Base-by-base conservation (phyloP, 2,329 filamentous ascomycete species). In the Dothidotthia symphoricarpi region DNA sequence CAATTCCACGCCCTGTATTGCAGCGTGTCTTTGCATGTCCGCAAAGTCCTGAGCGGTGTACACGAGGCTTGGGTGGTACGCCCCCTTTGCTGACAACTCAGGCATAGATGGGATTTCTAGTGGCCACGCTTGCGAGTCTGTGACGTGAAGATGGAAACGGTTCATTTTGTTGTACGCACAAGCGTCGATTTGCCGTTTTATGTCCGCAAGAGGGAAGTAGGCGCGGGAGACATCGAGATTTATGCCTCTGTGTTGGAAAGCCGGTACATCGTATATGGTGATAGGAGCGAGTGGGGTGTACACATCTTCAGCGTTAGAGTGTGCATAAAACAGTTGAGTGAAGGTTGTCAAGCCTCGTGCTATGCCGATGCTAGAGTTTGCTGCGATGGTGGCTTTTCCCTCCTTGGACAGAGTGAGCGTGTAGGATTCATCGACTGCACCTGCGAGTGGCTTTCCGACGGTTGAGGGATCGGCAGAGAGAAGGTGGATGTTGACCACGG, bases 81-180 rank as follows among this genome's bases (percentile, higher is more conserved):
- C 83, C 24, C 88, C 88, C 62, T 87, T 83, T 35, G 74, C 67
- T 3, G 87, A 75, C 2, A 95, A 73, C 41, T 83, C 77, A 3
- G 88, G 85, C 45, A 95, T 68, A 2, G 84, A 68, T 1, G 86
- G 85, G 33, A 95, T 83, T 51, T 88, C 86, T 16, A 95, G 72
- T 0, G 88, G 88, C 85, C 88, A 94, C 3, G 86, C 86, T 66
- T 94, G 88, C 12, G 84, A 82, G 65, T 94, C 88, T 4, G 86
- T 93, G 40, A 84, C 75, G 70, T 94, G 88, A 36, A 91, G 72
- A 66, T 93, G 88, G 39, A 94, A 75, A 5, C 82, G 76, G 68
- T 93, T 93, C 73, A 93, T 77, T 71, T 94, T 93, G 71, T 83
- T 88, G 77, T 81, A 88, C 1, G 85, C 73, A 49, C 86, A 68